Base-by-base conservation (phyloP, 441 rosid genomes). In the Adansonia rubrostipa region DNA sequence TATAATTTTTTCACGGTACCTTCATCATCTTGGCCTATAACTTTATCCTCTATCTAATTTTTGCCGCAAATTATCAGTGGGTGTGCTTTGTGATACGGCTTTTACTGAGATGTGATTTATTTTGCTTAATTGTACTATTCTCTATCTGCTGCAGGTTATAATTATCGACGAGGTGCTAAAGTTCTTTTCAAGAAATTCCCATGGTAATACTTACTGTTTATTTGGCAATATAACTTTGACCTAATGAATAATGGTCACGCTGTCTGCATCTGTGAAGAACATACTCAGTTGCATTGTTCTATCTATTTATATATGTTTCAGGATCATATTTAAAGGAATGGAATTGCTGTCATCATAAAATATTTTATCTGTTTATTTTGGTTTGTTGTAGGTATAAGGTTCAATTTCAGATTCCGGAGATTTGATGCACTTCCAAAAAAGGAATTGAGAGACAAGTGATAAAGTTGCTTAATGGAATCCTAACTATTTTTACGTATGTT, bases 161-260 rank as follows among this genome's bases (percentile, higher is more conserved):
- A 86, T 96, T 67, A 94, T 96, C 62, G 99, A 96, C 74, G 99
- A 96, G 85, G 74, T 96, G 80, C 87, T 96, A 62, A 96, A 96
- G 89, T 92, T 94, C 89, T 86, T 96, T 85, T 94, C 98, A 1
- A 94, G 99, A 86, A 93, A 88, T 67, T 83, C 93, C 17, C 13
- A 45, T 44, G 97, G 97, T 92, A 88, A 77, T 62, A 71, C 75
- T 82, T 42, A 48, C 50, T 80, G 24, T 60, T 71, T 78, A 9
- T 71, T 51, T 36, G 20, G 17, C 73, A 15, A 17, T 54, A 22
- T 47, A 33, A 44, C 40, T 78, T 6, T 70, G 74, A 24, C 19
- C 53, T 20, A 44, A 66, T 9, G 10, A 15, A 54, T 13, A 65
- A 69, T 3, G n/a, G 45, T 64, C 1, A 2, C 6, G 7, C 20